These are phyloP conservation scores for Amaranthus tricolor DNA, from an alignment of 179 eudicot species.

Conservation along the genomic window DNA sequence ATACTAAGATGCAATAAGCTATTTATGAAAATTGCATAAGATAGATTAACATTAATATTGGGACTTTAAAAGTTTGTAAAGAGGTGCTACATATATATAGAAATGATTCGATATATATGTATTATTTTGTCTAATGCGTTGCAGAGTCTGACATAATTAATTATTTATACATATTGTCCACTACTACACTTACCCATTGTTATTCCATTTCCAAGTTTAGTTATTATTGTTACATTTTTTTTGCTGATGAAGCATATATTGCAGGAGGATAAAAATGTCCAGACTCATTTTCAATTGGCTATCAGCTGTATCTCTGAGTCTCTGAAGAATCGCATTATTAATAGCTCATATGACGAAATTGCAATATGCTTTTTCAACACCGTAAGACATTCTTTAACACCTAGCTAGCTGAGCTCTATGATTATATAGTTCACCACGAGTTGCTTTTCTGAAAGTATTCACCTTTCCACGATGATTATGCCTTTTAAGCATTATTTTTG, in stretches of 20 bases:
- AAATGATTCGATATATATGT: neutral
- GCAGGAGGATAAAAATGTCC: constrained; percentile 69
- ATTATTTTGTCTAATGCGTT: neutral
- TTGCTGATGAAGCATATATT: neutral
- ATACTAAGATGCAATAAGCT: neutral
- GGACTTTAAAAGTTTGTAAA: neutral
- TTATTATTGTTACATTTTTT: neutral
- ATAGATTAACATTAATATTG: neutral
- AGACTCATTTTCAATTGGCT: constrained; percentile 71
- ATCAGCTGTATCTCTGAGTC: constrained; percentile 71
- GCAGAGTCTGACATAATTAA: neutral
- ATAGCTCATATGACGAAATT: constrained; percentile 84
- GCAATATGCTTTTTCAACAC: constrained; percentile 93
- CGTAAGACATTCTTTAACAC: constrained; percentile 41
- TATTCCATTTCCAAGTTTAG: too few species aligned
- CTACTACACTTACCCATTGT: neutral
- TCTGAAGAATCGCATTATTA: constrained; percentile 81
- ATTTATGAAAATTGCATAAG: neutral
- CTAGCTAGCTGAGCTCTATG: neutral
- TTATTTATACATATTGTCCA: neutral
- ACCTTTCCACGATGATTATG: neutral
- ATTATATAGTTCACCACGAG: neutral
- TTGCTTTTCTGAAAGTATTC: neutral
- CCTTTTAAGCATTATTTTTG: neutral
- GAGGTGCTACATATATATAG: neutral